Evolutionary conservation across 371 early-diverging fungal species (phyloP).

Genomic region (Amoeboaphelidium protococcarum): DNA sequence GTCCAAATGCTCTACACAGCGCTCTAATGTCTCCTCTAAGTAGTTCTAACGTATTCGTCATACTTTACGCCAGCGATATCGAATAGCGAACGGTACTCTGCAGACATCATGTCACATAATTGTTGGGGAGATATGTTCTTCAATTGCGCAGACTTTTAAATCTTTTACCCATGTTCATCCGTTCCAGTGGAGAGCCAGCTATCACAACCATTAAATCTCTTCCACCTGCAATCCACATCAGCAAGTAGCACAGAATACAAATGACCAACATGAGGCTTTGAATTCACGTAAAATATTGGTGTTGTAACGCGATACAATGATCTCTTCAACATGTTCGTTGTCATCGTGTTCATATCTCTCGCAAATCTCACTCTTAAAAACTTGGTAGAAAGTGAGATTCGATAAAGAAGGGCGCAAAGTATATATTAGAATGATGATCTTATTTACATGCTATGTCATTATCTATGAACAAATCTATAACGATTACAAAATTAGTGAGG

Average conservation of each 20-base stretch:
- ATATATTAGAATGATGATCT: too few species aligned
- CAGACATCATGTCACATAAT: constrained; percentile 52
- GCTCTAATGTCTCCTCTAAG: constrained; percentile 34
- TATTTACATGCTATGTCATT: too few species aligned
- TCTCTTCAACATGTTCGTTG: too few species aligned
- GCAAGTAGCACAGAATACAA: constrained; percentile 62
- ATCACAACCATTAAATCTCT: constrained; percentile 29
- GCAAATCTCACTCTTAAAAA: too few species aligned
- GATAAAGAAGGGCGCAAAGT: too few species aligned
- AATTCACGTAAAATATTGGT: constrained; percentile 89
- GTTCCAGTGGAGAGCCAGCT: constrained; percentile 52
- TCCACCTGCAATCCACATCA: constrained; percentile 48
- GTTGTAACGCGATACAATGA: too few species aligned
- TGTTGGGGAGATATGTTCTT: constrained; percentile 24
- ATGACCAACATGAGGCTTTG: constrained; percentile 85
- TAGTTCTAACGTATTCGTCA: constrained; percentile 65
- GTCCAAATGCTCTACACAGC: constrained; percentile 54
- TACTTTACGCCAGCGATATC: constrained; percentile 37
- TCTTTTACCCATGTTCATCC: constrained; percentile 92
- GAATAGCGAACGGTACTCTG: constrained; percentile 41
- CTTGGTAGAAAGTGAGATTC: too few species aligned
- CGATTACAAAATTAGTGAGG: too few species aligned
- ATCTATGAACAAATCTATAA: too few species aligned
- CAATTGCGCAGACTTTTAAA: constrained; percentile 62
- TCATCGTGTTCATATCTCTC: too few species aligned